A percentile compares a stretch with the other conserved stretches of the same genome.
phyloP scores from a whole-genome alignment of 1,284 basidiomycete species.

The Peniophora sp. region DNA sequence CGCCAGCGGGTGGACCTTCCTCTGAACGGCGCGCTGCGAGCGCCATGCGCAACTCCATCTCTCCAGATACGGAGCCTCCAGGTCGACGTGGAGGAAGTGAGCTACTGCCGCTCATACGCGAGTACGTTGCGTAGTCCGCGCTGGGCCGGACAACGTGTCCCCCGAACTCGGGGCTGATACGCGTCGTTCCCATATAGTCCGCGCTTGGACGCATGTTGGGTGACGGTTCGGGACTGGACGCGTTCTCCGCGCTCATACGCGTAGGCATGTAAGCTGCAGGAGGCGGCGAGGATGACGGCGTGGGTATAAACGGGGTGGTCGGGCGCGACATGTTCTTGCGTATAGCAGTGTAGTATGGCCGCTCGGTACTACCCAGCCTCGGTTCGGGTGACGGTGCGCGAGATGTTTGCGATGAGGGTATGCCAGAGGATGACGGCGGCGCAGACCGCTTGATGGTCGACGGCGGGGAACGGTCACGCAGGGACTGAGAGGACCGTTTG shows the following conservation, averaged over 20 bases:
- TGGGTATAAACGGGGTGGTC: constrained; percentile 21
- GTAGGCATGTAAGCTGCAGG: constrained; percentile 14
- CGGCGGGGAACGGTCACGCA: constrained; percentile 21
- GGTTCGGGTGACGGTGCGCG: constrained; percentile 20
- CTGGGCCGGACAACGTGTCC: background rate
- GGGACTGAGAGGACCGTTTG: constrained; percentile 31
- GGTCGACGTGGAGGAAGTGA: constrained; percentile 13
- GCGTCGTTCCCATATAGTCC: background rate
- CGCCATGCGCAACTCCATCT: constrained; percentile 49
- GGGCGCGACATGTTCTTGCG: constrained; percentile 46
- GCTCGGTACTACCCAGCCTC: constrained; percentile 42
- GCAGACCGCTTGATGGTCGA: constrained; percentile 15
- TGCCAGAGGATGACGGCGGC: constrained; percentile 7
- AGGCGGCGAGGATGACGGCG: constrained; percentile 17
- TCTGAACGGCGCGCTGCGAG: constrained; percentile 35
- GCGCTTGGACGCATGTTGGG: background rate
- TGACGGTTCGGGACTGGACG: background rate
- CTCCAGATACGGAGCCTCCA: constrained; percentile 49
- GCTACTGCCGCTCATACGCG: constrained; percentile 5
- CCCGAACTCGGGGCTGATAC: no score
- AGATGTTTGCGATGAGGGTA: background rate
- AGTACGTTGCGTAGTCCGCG: background rate
- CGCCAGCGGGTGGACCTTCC: constrained; percentile 13
- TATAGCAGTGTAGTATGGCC: constrained; percentile 59
- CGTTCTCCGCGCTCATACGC: constrained; percentile 12